A percentile compares a stretch with the other conserved stretches of the same genome.
phyloP scores from a whole-genome alignment of 345 rosid species.

The Aquilaria yunnanensis region DNA sequence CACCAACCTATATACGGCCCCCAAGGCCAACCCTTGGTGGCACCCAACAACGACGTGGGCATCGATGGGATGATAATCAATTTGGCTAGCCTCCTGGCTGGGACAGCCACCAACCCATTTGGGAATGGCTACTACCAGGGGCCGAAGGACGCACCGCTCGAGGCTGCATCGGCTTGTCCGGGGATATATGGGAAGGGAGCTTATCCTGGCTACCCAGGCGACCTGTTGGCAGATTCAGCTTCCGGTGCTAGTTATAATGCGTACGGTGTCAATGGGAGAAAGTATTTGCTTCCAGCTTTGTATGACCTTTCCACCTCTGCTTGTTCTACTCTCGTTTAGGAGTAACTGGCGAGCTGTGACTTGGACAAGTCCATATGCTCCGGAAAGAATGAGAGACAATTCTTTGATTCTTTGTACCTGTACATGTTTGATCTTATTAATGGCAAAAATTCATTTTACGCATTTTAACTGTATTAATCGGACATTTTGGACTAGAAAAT shows the following conservation, averaged over 20 bases:
- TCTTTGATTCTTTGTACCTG: no score
- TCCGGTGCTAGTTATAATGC: constrained; percentile 84
- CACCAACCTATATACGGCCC: constrained; percentile 91
- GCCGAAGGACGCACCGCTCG: constrained; percentile 64
- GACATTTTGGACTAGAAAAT: no score
- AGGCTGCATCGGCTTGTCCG: constrained; percentile 80
- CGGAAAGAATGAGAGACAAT: no score
- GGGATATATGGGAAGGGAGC: constrained; percentile 80
- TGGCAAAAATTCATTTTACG: no score
- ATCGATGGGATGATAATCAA: constrained; percentile 83
- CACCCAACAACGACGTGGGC: constrained; percentile 83
- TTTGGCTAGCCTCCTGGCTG: constrained; percentile 66
- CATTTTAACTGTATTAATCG: no score
- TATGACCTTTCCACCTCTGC: constrained; percentile 51
- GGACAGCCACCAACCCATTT: constrained; percentile 83
- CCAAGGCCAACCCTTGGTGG: constrained; percentile 55
- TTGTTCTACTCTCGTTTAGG: constrained; percentile 54
- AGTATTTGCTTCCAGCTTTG: constrained; percentile 73
- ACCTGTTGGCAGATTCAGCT: constrained; percentile 43
- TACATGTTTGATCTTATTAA: no score
- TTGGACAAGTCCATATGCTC: no score
- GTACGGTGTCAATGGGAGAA: constrained; percentile 59
- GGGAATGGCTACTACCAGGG: constrained; percentile 82
- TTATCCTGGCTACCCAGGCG: constrained; percentile 76
- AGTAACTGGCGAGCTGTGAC: background rate